Percentiles rank a stretch among this genome's conserved stretches.
Conservation (phyloP, 257 asterid species). For the Petunia secreta region DNA sequence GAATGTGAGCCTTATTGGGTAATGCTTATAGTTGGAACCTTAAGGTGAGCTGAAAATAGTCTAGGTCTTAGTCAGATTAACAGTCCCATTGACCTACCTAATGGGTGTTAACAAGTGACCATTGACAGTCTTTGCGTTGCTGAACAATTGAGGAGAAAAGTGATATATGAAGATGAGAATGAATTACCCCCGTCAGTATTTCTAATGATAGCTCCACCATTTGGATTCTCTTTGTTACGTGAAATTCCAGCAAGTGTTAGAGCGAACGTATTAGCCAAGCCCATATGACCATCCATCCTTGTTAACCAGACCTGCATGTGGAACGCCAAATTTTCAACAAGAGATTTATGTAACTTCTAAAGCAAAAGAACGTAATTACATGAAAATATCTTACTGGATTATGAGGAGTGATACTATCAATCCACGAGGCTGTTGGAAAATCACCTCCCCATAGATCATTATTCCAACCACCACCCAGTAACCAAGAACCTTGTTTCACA, state of each 20-base stretch:
- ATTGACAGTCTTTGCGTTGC: constrained; percentile 1
- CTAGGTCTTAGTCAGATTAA: neutral
- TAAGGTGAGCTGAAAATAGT: constrained; percentile 3
- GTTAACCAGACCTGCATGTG: constrained; percentile 78
- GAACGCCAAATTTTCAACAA: constrained; percentile 27
- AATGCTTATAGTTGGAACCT: neutral
- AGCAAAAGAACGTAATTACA: constrained; percentile 24
- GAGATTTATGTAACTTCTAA: constrained; percentile 25
- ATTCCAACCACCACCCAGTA: constrained; percentile 98
- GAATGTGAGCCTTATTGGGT: neutral
- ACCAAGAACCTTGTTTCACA: constrained; percentile 74
- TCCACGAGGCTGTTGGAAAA: constrained; percentile 91
- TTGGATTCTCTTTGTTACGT: constrained; percentile 58
- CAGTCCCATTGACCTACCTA: constrained; percentile 12
- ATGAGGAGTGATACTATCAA: constrained; percentile 82
- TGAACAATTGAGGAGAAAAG: neutral
- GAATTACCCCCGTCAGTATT: constrained; percentile 61
- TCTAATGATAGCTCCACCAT: constrained; percentile 78
- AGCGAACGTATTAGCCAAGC: constrained; percentile 89
- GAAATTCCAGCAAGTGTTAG: constrained; percentile 71
- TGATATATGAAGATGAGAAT: neutral
- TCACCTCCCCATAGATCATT: constrained; percentile 97
- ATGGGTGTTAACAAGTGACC: neutral
- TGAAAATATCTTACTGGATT: constrained; percentile 66
- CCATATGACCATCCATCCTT: constrained; percentile 99